These are phyloP conservation scores for Yamadazyma diddensiae DNA, from an alignment of 1,139 yeast genomes.

Conservation along the genomic window DNA sequence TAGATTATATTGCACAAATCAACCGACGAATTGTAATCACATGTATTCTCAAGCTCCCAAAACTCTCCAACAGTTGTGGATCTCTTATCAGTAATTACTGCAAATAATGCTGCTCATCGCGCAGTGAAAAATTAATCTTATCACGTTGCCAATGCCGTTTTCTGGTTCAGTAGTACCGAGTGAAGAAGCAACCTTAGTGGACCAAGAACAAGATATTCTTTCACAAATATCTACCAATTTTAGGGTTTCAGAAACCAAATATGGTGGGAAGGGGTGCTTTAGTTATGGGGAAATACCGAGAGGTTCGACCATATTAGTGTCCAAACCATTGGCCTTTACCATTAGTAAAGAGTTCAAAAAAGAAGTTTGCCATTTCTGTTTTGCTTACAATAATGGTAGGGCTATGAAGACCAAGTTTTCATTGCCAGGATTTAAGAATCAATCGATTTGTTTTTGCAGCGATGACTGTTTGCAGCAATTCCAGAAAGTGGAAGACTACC, in stretches of 20 bases:
- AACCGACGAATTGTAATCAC: too few species aligned
- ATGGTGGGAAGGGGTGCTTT: conserved; percentile 70
- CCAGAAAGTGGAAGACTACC: conserved; percentile 21
- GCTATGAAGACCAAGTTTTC: conserved; percentile 38
- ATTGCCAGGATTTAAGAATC: conserved; percentile 10
- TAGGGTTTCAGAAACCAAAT: conserved; percentile 38
- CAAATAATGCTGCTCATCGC: conserved; percentile 7
- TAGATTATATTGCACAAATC: too few species aligned
- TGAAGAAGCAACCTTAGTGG: conserved; percentile 12
- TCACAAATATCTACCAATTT: conserved; percentile 29
- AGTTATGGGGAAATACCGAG: conserved; percentile 38
- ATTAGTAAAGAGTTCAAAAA: conserved; percentile 56
- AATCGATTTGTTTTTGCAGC: conserved; percentile 50
- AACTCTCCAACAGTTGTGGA: too few species aligned
- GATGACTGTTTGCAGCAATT: conserved; percentile 41
- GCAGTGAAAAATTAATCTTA: conserved; percentile 1
- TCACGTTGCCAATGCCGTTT: background rate
- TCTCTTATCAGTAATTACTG: conserved; percentile 6
- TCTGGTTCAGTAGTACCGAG: conserved; percentile 7
- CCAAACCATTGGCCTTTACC: conserved; percentile 47
- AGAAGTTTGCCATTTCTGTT: conserved; percentile 64
- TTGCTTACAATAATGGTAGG: conserved; percentile 47
- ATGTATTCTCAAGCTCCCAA: too few species aligned
- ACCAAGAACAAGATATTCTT: conserved; percentile 10
- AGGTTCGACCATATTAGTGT: conserved; percentile 40